phyloP scores from a whole-genome alignment of 140 eudicot species.

The Stevia rebaudiana region DNA sequence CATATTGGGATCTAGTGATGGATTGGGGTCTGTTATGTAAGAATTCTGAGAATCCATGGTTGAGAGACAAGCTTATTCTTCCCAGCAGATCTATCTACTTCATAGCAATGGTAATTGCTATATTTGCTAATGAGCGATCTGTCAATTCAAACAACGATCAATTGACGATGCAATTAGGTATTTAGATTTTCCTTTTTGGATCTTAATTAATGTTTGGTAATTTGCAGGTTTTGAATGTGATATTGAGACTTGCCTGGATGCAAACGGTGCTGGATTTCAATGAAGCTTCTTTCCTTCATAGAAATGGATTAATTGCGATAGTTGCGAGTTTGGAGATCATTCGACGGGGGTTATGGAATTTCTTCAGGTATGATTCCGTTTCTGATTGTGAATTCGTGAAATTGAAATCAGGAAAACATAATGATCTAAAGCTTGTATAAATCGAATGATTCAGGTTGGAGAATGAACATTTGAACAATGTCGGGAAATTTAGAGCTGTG shows the following conservation, averaged over 20 bases:
- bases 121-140: too few species aligned
- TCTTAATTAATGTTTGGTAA: neutral
- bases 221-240: constrained; percentile 44
- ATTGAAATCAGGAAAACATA: neutral
- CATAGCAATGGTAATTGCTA: constrained; percentile 51
- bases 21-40: constrained; percentile 69
- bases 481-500: constrained; percentile 46
- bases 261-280: constrained; percentile 44
- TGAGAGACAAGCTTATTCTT: constrained; percentile 66
- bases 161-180: too few species aligned
- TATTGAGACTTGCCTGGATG: constrained; percentile 68
- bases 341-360: constrained; percentile 61
- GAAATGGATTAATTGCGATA: constrained; percentile 31
- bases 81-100: constrained; percentile 45
- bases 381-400: neutral
- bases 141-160: too few species aligned
- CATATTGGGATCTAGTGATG: constrained; percentile 73
- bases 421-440: neutral
- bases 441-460: constrained; percentile 34
- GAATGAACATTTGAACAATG: constrained; percentile 55
- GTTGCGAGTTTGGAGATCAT: constrained; percentile 50
- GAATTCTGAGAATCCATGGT: constrained; percentile 58
- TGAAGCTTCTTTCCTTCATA: constrained; percentile 45
- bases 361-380: constrained; percentile 34
- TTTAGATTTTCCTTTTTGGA: neutral